Conservation (phyloP, 306 rosid genomes). For the Trifolium fragiferum region DNA sequence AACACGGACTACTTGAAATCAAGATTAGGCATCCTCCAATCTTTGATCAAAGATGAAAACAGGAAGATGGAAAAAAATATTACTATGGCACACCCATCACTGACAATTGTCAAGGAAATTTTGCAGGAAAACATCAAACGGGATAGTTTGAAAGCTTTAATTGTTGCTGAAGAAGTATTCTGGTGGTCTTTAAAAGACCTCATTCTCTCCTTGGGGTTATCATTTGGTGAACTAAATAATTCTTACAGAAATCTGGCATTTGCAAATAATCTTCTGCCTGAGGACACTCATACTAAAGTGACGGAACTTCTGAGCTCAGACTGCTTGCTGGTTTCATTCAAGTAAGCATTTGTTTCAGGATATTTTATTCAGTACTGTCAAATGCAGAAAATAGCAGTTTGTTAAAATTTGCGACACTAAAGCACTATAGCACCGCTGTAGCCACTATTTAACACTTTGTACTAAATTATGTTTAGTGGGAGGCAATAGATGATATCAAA, state of each 20-base stretch:
- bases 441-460: background rate
- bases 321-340: conserved; percentile 58
- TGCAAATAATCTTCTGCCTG: conserved; percentile 21
- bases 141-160: conserved; percentile 52
- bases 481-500: too few relatives aligned
- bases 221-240: conserved; percentile 50
- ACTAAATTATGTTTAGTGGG: background rate
- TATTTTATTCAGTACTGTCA: background rate
- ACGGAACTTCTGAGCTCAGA: conserved; percentile 48
- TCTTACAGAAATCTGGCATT: conserved; percentile 32
- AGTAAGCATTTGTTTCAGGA: conserved; percentile 49
- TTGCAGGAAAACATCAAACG: conserved; percentile 45
- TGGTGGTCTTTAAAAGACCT: conserved; percentile 61
- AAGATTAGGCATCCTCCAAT: conserved; percentile 53
- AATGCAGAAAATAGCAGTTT: background rate
- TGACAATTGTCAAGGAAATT: conserved; percentile 50
- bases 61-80: conserved; percentile 47
- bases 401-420: background rate
- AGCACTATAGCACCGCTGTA: background rate
- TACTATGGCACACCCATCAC: conserved; percentile 55
- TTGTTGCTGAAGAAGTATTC: conserved; percentile 61
- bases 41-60: conserved; percentile 56
- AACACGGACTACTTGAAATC: conserved; percentile 56
- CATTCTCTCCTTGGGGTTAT: conserved; percentile 55
- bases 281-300: conserved; percentile 35